These are phyloP conservation scores for Aspergillus fumigatus DNA, from an alignment of 2,329 filamentous ascomycete genomes.

Conservation along the genomic window DNA sequence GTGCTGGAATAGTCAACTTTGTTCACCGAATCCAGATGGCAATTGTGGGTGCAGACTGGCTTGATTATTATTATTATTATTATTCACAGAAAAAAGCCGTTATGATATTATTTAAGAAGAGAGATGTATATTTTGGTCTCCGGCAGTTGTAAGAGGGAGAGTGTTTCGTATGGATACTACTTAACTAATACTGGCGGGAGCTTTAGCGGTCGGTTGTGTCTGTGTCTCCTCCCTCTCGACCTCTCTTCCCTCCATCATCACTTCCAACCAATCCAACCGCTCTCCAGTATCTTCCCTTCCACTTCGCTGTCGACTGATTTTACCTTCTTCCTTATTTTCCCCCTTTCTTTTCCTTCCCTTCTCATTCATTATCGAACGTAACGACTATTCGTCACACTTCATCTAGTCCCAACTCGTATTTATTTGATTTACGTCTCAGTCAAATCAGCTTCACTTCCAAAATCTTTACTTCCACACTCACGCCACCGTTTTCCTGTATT, in stretches of 20 bases:
- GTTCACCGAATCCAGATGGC: neutral
- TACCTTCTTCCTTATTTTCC: slow-evolving; percentile 2
- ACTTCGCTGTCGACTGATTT: neutral
- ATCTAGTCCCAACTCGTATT: neutral
- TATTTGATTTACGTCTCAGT: neutral
- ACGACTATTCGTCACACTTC: neutral
- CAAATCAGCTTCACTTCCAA: neutral
- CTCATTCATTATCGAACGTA: neutral
- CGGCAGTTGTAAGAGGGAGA: neutral
- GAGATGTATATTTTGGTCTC: neutral
- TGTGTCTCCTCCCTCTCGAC: slow-evolving; percentile 3
- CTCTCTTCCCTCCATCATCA: slow-evolving; percentile 7
- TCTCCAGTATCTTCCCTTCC: neutral
- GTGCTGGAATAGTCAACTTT: slow-evolving; percentile 5
- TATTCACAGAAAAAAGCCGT: neutral
- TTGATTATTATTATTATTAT: neutral
- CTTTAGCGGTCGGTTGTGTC: slow-evolving; percentile 9
- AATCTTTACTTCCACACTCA: neutral
- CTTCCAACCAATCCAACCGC: neutral
- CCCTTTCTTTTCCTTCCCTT: slow-evolving; percentile 5
- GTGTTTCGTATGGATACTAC: neutral
- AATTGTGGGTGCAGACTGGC: neutral
- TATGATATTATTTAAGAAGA: neutral
- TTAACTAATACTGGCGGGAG: neutral
- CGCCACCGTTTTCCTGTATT: neutral